phyloP scores from a whole-genome alignment of 768 basidiomycete genomes.

The Mycena galericulata region DNA sequence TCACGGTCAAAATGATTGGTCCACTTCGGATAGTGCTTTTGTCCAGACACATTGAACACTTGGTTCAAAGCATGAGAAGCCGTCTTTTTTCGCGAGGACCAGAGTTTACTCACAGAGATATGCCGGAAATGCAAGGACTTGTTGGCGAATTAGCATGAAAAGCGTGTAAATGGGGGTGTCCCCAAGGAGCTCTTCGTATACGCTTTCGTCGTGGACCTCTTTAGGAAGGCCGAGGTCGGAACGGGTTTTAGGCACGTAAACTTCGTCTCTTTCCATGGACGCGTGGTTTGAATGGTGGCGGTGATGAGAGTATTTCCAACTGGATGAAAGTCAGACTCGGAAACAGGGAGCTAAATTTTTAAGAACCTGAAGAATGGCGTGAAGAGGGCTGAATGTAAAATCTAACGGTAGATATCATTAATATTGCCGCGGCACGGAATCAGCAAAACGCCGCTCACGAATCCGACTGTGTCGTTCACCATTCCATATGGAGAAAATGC shows the following conservation, averaged over 20 bases:
- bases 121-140: constrained; percentile 70
- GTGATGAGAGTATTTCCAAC: constrained; percentile 43
- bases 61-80: constrained; percentile 36
- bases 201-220: constrained; percentile 33
- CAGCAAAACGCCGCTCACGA: constrained; percentile 14
- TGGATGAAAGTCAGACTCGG: constrained; percentile 12
- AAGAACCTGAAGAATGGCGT: constrained; percentile 1
- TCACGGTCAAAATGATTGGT: constrained; percentile 77
- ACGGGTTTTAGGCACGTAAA: constrained; percentile 55
- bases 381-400: background rate
- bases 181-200: constrained; percentile 65
- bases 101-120: constrained; percentile 61
- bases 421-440: background rate
- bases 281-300: constrained; percentile 43
- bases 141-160: constrained; percentile 66
- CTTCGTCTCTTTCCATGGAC: constrained; percentile 43
- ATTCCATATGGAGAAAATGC: constrained; percentile 1
- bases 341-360: no score
- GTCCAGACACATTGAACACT: constrained; percentile 74
- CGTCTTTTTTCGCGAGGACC: background rate
- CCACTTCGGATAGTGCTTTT: constrained; percentile 68
- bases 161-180: constrained; percentile 73
- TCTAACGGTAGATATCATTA: background rate
- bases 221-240: constrained; percentile 50
- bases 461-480: background rate